Base-by-base conservation (phyloP, 768 basidiomycete species). In the Bullera alba region DNA sequence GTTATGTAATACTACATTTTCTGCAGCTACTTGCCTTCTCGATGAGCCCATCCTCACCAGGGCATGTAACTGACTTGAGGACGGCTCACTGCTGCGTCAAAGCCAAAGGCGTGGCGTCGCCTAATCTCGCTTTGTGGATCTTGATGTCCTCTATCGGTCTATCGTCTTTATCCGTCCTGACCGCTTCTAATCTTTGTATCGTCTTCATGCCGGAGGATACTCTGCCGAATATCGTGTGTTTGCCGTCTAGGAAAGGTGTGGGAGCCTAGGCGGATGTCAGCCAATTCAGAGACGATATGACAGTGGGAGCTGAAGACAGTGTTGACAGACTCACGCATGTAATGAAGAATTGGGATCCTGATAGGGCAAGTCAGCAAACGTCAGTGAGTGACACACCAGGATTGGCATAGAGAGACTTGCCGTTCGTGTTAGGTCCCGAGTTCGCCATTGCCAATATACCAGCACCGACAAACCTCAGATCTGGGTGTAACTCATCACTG, bases 121-220 rank as follows among this genome's bases (percentile, higher is more conserved):
- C 72, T 12, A 77, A 65, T 48, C 76, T 73, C 21, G 80, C 87
- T 73, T 89, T 92, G 70, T 87, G 77, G 35, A 97, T 89, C 75
- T 89, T 93, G 63, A 96, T 83, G 29, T 89, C 84, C 73, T 96
- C 90, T 58, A 83, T 71, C 27, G 78, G 78, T 42, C 79, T 78
- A 70, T 96, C 91, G 62, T 96, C 87, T 16, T 78, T 78, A 66
- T 99, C 90, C 16, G 87, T 86, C 2, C 81, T 84, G 2, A 96
- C 92, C 1, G 91, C 84, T 30, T 92, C 93, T 36, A 99, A 71
- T 30, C 95, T 78, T 63, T 95, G 87, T 16, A 95, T 80, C 7
- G 96, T 91, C 29, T 86, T 79, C 84, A 97, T 96, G 0, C 93
- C 95, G 17, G 81, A 77, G 64, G 79, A 82, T 5, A 99, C 89